A percentile compares a stretch with the other conserved stretches of the same genome.
Conservation (phyloP, 1,284 basidiomycete species). For the Fomitopsis betulina region DNA sequence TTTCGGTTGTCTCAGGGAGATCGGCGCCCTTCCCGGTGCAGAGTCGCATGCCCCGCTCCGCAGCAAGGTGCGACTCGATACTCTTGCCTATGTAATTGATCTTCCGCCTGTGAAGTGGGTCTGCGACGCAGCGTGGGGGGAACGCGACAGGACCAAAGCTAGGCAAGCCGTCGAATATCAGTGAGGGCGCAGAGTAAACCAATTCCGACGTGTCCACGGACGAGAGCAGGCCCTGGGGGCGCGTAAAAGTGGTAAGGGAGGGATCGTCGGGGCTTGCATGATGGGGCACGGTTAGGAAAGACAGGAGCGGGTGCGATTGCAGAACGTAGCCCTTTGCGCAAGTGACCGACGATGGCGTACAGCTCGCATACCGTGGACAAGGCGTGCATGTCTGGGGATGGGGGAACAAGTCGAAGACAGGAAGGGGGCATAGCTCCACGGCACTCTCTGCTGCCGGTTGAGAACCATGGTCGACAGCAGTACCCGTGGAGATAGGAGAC, state of each 20-base stretch:
- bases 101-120: constrained; percentile 74
- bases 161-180: constrained; percentile 65
- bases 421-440: constrained; percentile 45
- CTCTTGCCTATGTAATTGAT: constrained; percentile 77
- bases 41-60: constrained; percentile 64
- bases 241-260: constrained; percentile 10
- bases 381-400: constrained; percentile 74
- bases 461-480: not conserved
- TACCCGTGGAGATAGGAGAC: constrained; percentile 15
- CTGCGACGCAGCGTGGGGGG: constrained; percentile 77
- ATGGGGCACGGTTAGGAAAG: constrained; percentile 39
- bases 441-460: constrained; percentile 9
- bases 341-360: constrained; percentile 55
- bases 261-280: constrained; percentile 10
- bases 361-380: constrained; percentile 82
- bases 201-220: constrained; percentile 30
- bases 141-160: constrained; percentile 76
- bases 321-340: constrained; percentile 80
- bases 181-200: constrained; percentile 18
- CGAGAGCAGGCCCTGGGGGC: constrained; percentile 20
- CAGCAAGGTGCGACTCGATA: constrained; percentile 66
- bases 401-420: constrained; percentile 51
- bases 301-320: constrained; percentile 56
- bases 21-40: constrained; percentile 59
- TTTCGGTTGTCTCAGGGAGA: constrained; percentile 18